Evolutionary conservation across 768 basidiomycete genomes (phyloP).

Genomic region (Mycena metata): DNA sequence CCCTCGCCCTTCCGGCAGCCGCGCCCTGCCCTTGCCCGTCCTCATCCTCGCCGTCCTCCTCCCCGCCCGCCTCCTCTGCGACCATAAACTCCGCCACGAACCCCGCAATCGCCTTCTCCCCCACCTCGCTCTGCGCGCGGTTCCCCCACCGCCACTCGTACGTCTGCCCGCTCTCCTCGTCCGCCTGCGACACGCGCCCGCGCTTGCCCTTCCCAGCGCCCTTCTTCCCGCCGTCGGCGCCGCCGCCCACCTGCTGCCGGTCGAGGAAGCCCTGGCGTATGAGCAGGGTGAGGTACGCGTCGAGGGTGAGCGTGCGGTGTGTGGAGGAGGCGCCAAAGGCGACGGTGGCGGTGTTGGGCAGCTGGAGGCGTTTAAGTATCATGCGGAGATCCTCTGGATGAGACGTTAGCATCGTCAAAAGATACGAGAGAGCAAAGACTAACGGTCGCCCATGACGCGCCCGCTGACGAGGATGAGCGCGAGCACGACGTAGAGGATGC

Average conservation of each 20-base stretch:
- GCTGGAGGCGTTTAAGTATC: conserved; percentile 76
- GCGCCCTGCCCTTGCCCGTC: conserved; percentile 49
- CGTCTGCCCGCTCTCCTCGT: conserved; percentile 44
- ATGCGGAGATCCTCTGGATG: conserved; percentile 77
- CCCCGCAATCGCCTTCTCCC: conserved; percentile 78
- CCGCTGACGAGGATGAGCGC: conserved; percentile 88
- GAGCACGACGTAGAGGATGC: conserved; percentile 85
- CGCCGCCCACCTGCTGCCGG: conserved; percentile 58
- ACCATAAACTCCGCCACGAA: conserved; percentile 90
- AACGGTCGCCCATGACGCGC: conserved; percentile 80
- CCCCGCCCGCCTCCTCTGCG: conserved; percentile 54
- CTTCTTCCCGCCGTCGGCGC: conserved; percentile 58
- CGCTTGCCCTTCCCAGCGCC: conserved; percentile 62
- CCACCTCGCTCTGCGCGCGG: conserved; percentile 84
- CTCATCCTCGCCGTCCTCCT: conserved; percentile 50
- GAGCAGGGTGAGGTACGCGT: conserved; percentile 74
- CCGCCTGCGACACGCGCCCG: conserved; percentile 61
- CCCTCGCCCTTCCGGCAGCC: conserved; percentile 32
- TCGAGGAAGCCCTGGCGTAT: conserved; percentile 86
- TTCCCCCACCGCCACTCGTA: conserved; percentile 81
- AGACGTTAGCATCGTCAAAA: conserved; percentile 8
- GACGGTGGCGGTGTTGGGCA: conserved; percentile 64
- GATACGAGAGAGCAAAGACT: conserved; percentile 43
- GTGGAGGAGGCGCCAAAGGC: conserved; percentile 66
- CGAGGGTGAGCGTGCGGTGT: conserved; percentile 67